phyloP scores from a whole-genome alignment of 2,329 filamentous ascomycete genomes.

The Cadophora gregata region DNA sequence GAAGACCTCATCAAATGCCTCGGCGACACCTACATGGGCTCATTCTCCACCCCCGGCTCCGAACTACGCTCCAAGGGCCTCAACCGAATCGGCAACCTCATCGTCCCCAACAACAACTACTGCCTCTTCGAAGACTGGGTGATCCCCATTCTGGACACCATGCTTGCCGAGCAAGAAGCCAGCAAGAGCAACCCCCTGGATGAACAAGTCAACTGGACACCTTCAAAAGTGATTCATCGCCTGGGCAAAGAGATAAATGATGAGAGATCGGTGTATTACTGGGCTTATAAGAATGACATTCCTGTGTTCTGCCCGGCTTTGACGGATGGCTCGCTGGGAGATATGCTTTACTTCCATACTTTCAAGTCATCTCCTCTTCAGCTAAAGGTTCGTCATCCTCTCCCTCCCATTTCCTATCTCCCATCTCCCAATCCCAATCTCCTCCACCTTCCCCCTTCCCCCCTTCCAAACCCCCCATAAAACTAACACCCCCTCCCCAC shows the following conservation, averaged over 20 bases:
- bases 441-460: too few species aligned
- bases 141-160: conserved; percentile 89
- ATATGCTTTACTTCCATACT: conserved; percentile 99
- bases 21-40: conserved; percentile 88
- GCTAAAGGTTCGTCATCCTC: too few species aligned
- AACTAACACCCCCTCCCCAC: too few species aligned
- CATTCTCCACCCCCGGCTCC: conserved; percentile 79
- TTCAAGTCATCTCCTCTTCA: conserved; percentile 86
- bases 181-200: conserved; percentile 64
- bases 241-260: conserved; percentile 95
- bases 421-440: too few species aligned
- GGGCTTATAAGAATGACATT: conserved; percentile 96
- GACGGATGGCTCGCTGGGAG: conserved; percentile 92
- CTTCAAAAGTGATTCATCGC: conserved; percentile 87
- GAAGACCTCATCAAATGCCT: conserved; percentile 99
- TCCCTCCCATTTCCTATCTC: too few species aligned
- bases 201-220: conserved; percentile 85
- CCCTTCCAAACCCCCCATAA: too few species aligned
- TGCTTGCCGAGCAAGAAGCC: conserved; percentile 92
- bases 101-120: conserved; percentile 97
- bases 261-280: conserved; percentile 87
- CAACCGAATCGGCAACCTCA: conserved; percentile 93
- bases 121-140: conserved; percentile 98
- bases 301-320: conserved; percentile 96
- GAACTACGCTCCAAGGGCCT: conserved; percentile 82